Conservation (phyloP, 306 rosid species). For the Argentina anserina region DNA sequence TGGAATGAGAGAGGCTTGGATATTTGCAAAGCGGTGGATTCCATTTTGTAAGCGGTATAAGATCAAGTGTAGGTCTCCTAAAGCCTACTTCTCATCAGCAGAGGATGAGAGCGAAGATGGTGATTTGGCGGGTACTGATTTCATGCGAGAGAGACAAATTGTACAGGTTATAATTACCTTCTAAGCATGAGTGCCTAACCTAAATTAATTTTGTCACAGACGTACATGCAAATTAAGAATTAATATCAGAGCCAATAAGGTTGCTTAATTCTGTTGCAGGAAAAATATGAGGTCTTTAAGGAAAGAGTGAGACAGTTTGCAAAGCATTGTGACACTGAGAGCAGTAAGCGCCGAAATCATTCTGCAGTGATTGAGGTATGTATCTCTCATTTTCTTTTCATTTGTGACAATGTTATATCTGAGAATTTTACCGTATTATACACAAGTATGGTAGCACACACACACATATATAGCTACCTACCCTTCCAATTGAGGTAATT, state of each 20-base stretch:
- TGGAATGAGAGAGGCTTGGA: constrained; percentile 43
- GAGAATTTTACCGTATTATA: no score
- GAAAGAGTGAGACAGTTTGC: constrained; percentile 23
- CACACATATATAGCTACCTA: no score
- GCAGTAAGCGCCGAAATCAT: constrained; percentile 32
- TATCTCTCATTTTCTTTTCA: no score
- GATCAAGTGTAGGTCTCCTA: constrained; percentile 47
- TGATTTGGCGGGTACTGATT: constrained; percentile 26
- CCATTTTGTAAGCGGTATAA: constrained; percentile 50
- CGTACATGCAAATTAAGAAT: not conserved
- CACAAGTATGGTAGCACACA: no score
- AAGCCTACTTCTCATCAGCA: constrained; percentile 48
- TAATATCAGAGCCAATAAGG: not conserved
- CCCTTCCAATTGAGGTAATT: no score
- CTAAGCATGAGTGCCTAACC: no score
- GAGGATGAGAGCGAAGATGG: constrained; percentile 22
- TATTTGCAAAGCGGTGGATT: constrained; percentile 63
- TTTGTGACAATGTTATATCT: no score
- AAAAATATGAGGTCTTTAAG: constrained; percentile 40
- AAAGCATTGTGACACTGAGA: constrained; percentile 14
- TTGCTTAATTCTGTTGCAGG: constrained; percentile 34
- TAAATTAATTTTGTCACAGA: not conserved
- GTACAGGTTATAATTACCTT: constrained; percentile 37
- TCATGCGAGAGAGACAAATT: constrained; percentile 26
- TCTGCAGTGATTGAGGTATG: constrained; percentile 44